A percentile compares a stretch with the other conserved stretches of the same genome.
Conservation (phyloP, 345 rosid species). For the Murraya koenigii region DNA sequence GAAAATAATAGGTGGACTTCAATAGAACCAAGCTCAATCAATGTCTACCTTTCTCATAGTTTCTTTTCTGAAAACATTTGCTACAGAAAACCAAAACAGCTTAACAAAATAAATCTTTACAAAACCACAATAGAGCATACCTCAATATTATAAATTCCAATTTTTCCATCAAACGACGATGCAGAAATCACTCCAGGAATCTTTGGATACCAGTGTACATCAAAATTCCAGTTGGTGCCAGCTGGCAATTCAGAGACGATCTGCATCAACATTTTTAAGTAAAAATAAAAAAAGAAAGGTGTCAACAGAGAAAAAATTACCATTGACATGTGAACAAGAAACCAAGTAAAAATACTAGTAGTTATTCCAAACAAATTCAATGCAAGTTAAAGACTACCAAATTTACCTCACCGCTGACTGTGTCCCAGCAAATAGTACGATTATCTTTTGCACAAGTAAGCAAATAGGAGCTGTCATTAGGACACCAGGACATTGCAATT, state of each 20-base stretch:
- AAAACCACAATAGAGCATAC: slow-evolving; percentile 32
- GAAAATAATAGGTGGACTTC: neutral
- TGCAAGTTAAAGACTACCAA: neutral
- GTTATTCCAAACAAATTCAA: neutral
- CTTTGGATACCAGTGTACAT: slow-evolving; percentile 95
- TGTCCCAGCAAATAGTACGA: slow-evolving; percentile 98
- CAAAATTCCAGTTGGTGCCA: slow-evolving; percentile 97
- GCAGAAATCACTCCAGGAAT: slow-evolving; percentile 97
- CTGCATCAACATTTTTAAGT: slow-evolving; percentile 33
- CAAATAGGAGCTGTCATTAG: slow-evolving; percentile 88
- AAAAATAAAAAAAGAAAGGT: neutral
- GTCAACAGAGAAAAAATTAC: slow-evolving; percentile 4
- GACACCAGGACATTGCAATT: slow-evolving; percentile 99
- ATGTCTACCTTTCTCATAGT: neutral
- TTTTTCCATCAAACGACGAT: slow-evolving; percentile 95
- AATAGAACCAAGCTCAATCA: neutral
- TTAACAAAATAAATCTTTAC: neutral
- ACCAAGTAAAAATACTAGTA: neutral
- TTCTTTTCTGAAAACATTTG: neutral
- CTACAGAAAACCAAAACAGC: neutral
- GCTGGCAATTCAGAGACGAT: slow-evolving; percentile 90
- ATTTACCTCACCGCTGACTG: slow-evolving; percentile 76
- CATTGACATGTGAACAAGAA: neutral
- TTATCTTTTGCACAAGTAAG: slow-evolving; percentile 97
- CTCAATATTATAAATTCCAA: slow-evolving; percentile 95